phyloP scores from a whole-genome alignment of 2,329 filamentous ascomycete genomes.

The Xylaria arbuscula region DNA sequence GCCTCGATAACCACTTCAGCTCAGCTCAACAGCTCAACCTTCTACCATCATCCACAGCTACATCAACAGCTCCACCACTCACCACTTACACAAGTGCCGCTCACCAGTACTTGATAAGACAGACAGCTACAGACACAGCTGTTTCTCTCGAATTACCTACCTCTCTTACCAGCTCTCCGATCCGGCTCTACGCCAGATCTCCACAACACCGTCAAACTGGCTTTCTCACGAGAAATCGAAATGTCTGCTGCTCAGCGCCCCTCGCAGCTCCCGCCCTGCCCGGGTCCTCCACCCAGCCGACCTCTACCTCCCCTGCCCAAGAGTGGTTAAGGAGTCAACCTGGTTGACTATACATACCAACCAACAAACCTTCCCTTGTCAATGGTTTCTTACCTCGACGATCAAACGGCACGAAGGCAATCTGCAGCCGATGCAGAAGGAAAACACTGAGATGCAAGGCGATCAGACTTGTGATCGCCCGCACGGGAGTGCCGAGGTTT shows the following conservation, averaged over 20 bases:
- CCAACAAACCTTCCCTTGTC: constrained; percentile 32
- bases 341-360: constrained; percentile 14
- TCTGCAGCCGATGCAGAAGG: constrained; percentile 29
- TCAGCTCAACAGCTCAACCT: constrained; percentile 12
- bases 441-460: constrained; percentile 38
- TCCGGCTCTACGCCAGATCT: constrained; percentile 37
- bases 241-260: constrained; percentile 71
- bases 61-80: not conserved
- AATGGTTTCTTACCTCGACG: constrained; percentile 36
- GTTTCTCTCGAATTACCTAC: constrained; percentile 3
- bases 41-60: constrained; percentile 6
- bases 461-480: constrained; percentile 39
- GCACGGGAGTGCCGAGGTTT: constrained; percentile 40
- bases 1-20: constrained; percentile 20
- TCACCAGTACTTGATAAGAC: not conserved
- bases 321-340: constrained; percentile 57
- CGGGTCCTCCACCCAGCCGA: constrained; percentile 71
- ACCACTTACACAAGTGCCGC: constrained; percentile 9
- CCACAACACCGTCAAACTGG: constrained; percentile 46
- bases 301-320: constrained; percentile 74
- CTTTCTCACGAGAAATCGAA: constrained; percentile 50
- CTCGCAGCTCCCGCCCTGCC: constrained; percentile 74
- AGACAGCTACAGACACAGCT: constrained; percentile 11
- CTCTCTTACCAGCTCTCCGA: not conserved
- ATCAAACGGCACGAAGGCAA: constrained; percentile 41